Conservation (phyloP, 1,284 basidiomycete genomes). For the Heimioporus punctisporus region DNA sequence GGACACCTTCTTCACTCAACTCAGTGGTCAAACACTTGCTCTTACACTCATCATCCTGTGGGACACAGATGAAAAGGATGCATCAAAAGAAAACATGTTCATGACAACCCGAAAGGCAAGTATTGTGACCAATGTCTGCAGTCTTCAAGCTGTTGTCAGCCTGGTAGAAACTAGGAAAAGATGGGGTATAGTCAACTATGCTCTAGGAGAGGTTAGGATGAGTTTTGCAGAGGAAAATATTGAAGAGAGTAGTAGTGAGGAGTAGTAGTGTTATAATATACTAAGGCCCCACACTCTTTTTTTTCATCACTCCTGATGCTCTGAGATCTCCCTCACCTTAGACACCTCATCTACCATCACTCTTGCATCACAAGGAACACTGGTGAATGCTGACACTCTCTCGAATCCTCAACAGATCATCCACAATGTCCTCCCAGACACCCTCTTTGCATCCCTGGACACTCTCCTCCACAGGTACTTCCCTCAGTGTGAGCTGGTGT, state of each 20-base stretch:
- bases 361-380: no score
- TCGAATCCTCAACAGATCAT: no score
- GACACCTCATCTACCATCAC: no score
- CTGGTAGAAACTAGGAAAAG: not conserved
- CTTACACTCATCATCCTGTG: slow-evolving; percentile 1
- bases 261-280: no score
- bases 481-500: no score
- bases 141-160: not conserved
- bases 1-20: not conserved
- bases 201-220: not conserved
- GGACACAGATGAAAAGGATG: not conserved
- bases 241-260: not conserved
- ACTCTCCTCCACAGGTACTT: no score
- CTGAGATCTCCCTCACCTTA: no score
- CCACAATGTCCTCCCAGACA: no score
- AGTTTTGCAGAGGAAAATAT: not conserved
- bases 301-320: no score
- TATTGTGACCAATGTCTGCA: not conserved
- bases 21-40: not conserved
- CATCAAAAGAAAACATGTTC: not conserved
- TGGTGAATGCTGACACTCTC: no score
- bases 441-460: no score
- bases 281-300: no score
- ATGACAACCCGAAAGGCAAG: not conserved
- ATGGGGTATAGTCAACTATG: not conserved